Conservation (phyloP, 352 stramenopile species). For the Globisporangium viniferum region DNA sequence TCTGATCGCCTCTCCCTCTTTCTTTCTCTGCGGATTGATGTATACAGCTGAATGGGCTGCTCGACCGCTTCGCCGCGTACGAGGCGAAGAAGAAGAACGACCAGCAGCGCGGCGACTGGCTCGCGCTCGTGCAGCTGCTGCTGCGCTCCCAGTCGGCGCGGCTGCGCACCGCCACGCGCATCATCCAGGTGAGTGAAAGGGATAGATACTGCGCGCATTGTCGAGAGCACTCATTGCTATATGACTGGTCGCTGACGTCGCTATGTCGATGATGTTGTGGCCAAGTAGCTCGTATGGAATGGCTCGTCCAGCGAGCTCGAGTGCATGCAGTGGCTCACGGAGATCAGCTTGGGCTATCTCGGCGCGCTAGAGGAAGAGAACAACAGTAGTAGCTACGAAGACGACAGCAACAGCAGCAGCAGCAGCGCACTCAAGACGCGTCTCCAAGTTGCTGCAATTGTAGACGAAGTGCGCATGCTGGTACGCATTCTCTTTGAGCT, state of each 20-base stretch:
- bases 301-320: conserved; percentile 61
- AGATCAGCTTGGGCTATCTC: conserved; percentile 70
- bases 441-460: conserved; percentile 20
- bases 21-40: conserved; percentile 1
- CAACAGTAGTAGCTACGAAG: conserved; percentile 6
- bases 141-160: conserved; percentile 51
- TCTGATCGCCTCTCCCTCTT: not conserved
- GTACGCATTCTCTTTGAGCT: conserved; percentile 57
- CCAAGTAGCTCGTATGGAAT: conserved; percentile 35
- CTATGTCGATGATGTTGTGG: not conserved
- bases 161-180: conserved; percentile 48
- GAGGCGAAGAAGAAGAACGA: conserved; percentile 45
- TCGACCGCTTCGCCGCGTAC: conserved; percentile 49
- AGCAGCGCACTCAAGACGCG: conserved; percentile 1
- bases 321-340: conserved; percentile 71
- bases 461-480: conserved; percentile 48
- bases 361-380: conserved; percentile 34
- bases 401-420: not conserved
- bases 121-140: conserved; percentile 56
- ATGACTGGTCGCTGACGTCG: not conserved
- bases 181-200: conserved; percentile 35
- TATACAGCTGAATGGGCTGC: conserved; percentile 48
- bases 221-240: not conserved
- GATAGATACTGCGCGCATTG: not conserved
- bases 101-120: conserved; percentile 51